These are phyloP conservation scores for Mallotus nudiflorus DNA, from an alignment of 345 rosid species.

Conservation along the genomic window DNA sequence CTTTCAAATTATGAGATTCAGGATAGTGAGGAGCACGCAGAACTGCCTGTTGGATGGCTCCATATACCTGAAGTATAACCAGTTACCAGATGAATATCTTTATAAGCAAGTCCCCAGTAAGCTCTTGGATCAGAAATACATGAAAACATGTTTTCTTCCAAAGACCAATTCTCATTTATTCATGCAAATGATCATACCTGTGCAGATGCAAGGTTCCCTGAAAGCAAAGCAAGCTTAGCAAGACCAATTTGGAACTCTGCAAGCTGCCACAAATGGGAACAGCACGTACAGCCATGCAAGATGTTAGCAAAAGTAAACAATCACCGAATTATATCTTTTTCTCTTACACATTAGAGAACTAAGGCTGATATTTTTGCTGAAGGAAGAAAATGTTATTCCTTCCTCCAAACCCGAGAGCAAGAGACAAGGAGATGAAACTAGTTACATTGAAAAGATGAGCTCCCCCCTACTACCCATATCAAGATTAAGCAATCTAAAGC, in stretches of 20 bases:
- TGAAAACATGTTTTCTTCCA: not conserved
- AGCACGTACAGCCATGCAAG: conserved; percentile 4
- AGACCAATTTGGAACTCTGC: conserved; percentile 94
- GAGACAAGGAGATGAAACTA: not conserved
- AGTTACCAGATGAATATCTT: not conserved
- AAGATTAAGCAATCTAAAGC: not conserved
- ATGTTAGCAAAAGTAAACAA: not conserved
- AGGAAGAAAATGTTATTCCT: not conserved
- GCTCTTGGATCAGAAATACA: not conserved
- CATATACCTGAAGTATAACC: conserved; percentile 60
- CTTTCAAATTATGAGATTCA: conserved; percentile 84
- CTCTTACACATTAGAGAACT: not conserved
- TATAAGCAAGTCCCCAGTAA: not conserved
- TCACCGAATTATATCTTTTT: not conserved
- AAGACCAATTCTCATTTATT: not conserved
- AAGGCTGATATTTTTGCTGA: not conserved
- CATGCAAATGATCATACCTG: conserved; percentile 47
- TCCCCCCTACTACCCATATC: not conserved
- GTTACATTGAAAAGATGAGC: not conserved
- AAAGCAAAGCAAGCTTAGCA: conserved; percentile 68
- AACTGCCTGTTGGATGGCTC: conserved; percentile 87
- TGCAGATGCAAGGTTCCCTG: conserved; percentile 72
- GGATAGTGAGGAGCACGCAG: conserved; percentile 75
- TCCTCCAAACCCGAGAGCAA: not conserved
- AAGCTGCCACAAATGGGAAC: conserved; percentile 51